phyloP scores from a whole-genome alignment of 2,329 filamentous ascomycete species.

The Colletotrichum lini region DNA sequence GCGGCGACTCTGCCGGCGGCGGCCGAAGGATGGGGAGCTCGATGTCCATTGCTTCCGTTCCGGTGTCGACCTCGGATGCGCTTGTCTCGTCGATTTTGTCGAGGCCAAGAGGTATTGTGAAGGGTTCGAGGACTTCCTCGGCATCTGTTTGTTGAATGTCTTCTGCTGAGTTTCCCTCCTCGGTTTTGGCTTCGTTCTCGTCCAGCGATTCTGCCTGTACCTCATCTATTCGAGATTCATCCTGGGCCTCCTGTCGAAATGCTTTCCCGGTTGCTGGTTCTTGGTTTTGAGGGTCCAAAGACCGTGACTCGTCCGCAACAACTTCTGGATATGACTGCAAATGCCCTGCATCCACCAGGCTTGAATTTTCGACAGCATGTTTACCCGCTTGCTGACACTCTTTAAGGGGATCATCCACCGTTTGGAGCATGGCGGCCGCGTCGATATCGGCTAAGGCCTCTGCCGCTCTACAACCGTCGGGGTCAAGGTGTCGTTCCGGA shows the following conservation, averaged over 20 bases:
- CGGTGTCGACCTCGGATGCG: slow-evolving; percentile 4
- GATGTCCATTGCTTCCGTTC: slow-evolving; percentile 5
- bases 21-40: slow-evolving; percentile 16
- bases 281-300: neutral
- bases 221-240: neutral
- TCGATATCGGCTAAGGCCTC: neutral
- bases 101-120: slow-evolving; percentile 21
- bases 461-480: neutral
- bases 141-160: neutral
- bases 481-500: neutral
- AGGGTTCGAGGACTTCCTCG: slow-evolving; percentile 6
- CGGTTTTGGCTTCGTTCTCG: neutral
- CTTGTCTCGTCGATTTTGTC: slow-evolving; percentile 13
- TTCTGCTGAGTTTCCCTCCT: neutral
- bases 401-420: neutral
- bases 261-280: neutral
- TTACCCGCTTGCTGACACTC: neutral
- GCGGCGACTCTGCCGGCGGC: neutral
- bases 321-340: neutral
- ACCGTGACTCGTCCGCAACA: neutral
- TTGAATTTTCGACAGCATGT: neutral
- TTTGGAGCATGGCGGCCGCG: neutral
- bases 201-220: neutral
- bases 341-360: neutral
- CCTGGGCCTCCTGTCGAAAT: neutral